Evolutionary conservation across 345 rosid species (phyloP).

Genomic region (Eucalyptus leucophloia): DNA sequence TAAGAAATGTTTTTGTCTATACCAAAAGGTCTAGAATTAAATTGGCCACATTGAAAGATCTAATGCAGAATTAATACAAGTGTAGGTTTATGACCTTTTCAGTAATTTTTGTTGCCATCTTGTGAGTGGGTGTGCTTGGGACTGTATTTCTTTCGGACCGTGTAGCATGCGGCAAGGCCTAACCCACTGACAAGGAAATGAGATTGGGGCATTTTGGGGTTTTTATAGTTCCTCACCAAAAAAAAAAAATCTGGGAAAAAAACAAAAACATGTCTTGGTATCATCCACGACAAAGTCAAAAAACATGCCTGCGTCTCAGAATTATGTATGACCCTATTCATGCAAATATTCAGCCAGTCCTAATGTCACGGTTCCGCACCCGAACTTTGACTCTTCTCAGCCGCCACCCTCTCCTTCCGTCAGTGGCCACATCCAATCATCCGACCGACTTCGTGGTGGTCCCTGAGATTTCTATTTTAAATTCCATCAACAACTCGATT

Average conservation of each 20-base stretch:
- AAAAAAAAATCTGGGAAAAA: not conserved
- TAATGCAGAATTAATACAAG: no score
- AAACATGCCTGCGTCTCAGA: not conserved
- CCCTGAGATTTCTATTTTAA: not conserved
- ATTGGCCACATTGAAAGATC: not conserved
- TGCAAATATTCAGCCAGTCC: not conserved
- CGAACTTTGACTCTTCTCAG: not conserved
- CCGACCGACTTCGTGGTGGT: no score
- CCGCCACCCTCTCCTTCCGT: not conserved
- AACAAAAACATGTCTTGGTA: not conserved
- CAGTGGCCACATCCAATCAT: no score
- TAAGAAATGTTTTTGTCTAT: not conserved
- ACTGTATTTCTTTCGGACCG: no score
- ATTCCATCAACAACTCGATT: not conserved
- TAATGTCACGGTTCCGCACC: not conserved
- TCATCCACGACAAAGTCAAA: not conserved
- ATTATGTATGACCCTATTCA: not conserved
- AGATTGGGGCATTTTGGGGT: not conserved
- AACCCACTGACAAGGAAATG: not conserved
- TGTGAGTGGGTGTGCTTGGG: not conserved
- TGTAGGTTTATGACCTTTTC: fast-evolving
- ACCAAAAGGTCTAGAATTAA: no score
- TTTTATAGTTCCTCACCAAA: not conserved
- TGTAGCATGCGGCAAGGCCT: not conserved
- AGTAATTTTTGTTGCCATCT: not conserved